These are phyloP conservation scores for Globisporangium cystogenes DNA, from an alignment of 352 stramenopile species.

Conservation along the genomic window DNA sequence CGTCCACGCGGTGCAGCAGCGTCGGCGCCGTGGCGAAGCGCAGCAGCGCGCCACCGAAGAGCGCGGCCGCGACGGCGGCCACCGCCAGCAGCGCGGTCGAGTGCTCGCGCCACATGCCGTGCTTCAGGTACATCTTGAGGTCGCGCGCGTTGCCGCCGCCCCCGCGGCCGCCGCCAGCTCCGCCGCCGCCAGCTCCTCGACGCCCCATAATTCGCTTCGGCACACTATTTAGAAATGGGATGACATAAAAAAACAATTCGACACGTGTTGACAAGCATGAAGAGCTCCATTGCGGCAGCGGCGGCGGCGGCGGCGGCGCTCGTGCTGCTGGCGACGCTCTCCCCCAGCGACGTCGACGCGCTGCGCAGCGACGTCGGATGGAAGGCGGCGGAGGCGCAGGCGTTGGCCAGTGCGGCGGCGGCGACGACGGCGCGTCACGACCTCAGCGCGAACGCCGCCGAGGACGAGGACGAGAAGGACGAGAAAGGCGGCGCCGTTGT, in stretches of 20 bases:
- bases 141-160: constrained; percentile 58
- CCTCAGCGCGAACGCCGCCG: not conserved
- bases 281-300: not conserved
- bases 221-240: too few species aligned
- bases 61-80: constrained; percentile 38
- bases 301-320: not conserved
- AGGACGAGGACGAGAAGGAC: constrained; percentile 14
- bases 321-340: not conserved
- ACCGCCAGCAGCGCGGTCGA: constrained; percentile 51
- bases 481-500: constrained; percentile 27
- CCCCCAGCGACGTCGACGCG: not conserved
- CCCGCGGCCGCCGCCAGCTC: constrained; percentile 14
- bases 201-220: too few species aligned
- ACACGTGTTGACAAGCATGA: not conserved
- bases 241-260: too few species aligned
- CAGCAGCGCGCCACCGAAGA: constrained; percentile 60
- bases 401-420: not conserved
- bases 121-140: constrained; percentile 78
- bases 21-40: constrained; percentile 58
- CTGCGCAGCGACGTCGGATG: not conserved
- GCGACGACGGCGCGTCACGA: not conserved
- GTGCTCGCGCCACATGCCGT: constrained; percentile 81
- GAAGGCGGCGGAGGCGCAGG: not conserved
- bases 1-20: constrained; percentile 62
- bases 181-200: constrained; percentile 14